Evolutionary conservation across 1,284 basidiomycete genomes (phyloP), one percentile per base, ranked within the genome.

Genomic region (Trametes pubescens): DNA sequence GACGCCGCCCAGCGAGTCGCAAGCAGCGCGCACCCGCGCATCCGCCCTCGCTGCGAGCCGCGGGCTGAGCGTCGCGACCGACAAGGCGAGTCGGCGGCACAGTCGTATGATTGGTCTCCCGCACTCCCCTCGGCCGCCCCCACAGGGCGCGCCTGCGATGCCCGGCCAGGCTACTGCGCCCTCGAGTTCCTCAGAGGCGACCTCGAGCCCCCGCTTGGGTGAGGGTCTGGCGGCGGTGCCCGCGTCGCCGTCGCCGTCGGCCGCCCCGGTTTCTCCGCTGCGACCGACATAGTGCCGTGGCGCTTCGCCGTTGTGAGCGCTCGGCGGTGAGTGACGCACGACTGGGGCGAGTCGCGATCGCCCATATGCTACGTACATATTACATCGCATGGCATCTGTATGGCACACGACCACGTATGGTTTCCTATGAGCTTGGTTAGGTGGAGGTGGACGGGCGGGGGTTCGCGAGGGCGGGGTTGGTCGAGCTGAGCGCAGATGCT

Each of bases 81-180:
- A 87, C 63, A 82, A 83, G 67, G 82, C 83, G 37, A 85, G 86
- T 69, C 82, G 87, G 34, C 71, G 76, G 65, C 85, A 88, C 56
- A 88, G 87, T 59, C 84, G 82, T 57, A 79, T 87, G 73, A 79
- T 86, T 21, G 89, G 90, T 10, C 79, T 92, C 35, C 89, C 90
- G 1, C 64, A 77, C 74, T 68, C 80, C 2, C 77, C 76, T 13
- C 70, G 76, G n/a, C 76, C 77, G 1, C 65, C 61, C 13, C 58
- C 51, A 26, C 68, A 68, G 57, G 59, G 44, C 43, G 65, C 71
- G 18, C 65, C 70, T n/a, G 40, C 40, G 18, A 43, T 43, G 16
- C 40, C 40, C 18, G 6, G 14, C 4, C 40, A 43, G 40, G 40
- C 13, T n/a, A 2, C 18, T 43, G 40, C 40, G 40, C 40, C 40